phyloP scores from a whole-genome alignment of 768 basidiomycete species.

The Leccinum boreale region DNA sequence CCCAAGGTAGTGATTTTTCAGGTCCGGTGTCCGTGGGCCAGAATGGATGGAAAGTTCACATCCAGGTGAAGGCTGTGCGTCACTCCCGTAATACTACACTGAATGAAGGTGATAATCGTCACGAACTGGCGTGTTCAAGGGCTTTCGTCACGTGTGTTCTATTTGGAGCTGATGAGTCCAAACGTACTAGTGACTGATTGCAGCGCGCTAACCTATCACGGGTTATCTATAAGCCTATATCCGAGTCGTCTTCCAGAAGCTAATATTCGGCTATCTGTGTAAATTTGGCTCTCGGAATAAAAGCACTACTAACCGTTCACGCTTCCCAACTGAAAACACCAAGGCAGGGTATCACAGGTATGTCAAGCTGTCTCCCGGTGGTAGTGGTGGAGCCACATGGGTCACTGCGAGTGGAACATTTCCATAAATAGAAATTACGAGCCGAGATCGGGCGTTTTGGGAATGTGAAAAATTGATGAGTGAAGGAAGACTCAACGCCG shows the following conservation, averaged over 20 bases:
- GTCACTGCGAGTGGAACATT: conserved; percentile 2
- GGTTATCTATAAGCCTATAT: background rate
- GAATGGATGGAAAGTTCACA: background rate
- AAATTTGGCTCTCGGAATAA: background rate
- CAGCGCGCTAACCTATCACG: background rate
- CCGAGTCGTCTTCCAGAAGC: background rate
- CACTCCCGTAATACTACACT: background rate
- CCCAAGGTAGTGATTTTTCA: background rate
- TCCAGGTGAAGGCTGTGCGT: background rate
- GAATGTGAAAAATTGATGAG: conserved; percentile 20
- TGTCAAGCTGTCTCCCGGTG: background rate
- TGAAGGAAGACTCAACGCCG: conserved; percentile 22
- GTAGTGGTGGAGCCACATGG: background rate
- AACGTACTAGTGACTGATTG: background rate
- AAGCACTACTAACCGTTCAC: background rate
- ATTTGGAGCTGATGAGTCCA: background rate
- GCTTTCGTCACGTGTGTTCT: background rate
- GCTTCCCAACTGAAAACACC: background rate
- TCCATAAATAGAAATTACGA: conserved; percentile 25
- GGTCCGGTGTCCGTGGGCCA: background rate
- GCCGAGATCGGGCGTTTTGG: conserved; percentile 19
- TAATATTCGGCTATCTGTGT: background rate
- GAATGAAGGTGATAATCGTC: background rate
- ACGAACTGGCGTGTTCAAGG: background rate
- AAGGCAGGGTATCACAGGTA: background rate